A percentile compares a stretch with the other conserved stretches of the same genome.
Evolutionary conservation across 2,329 filamentous ascomycete genomes (phyloP).

Genomic region (Neocucurbitaria cava): DNA sequence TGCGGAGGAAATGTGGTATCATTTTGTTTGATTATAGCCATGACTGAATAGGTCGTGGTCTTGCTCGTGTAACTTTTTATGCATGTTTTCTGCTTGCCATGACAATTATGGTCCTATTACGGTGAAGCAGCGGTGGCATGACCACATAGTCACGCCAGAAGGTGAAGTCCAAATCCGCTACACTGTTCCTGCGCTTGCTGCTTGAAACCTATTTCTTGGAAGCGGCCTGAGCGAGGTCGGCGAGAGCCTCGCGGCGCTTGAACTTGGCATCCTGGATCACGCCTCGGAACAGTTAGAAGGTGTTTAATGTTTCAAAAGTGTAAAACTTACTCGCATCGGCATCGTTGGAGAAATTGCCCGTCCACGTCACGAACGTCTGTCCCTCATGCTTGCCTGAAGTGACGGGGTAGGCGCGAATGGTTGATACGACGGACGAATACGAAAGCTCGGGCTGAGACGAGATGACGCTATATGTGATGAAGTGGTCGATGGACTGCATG

Average conservation of each 20-base stretch:
- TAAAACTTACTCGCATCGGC: constrained; percentile 69
- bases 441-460: constrained; percentile 68
- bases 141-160: constrained; percentile 1
- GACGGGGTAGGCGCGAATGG: constrained; percentile 69
- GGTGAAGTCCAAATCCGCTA: not conserved
- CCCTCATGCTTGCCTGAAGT: constrained; percentile 71
- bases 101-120: not conserved
- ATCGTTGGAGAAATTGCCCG: constrained; percentile 72
- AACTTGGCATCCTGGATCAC: constrained; percentile 78
- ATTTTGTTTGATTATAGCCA: not conserved
- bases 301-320: not conserved
- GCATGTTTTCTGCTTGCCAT: not conserved
- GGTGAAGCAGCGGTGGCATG: not conserved
- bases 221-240: constrained; percentile 66
- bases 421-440: constrained; percentile 72
- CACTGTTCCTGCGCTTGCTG: constrained; percentile 1
- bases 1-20: not conserved
- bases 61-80: not conserved
- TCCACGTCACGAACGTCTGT: constrained; percentile 73
- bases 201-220: constrained; percentile 41
- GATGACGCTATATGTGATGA: constrained; percentile 77
- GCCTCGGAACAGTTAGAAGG: constrained; percentile 43
- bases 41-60: not conserved
- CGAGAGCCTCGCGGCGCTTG: constrained; percentile 75
- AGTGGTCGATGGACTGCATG: constrained; percentile 71